Base-by-base conservation (phyloP, 2,329 filamentous ascomycete species). In the Botrytis fabae region DNA sequence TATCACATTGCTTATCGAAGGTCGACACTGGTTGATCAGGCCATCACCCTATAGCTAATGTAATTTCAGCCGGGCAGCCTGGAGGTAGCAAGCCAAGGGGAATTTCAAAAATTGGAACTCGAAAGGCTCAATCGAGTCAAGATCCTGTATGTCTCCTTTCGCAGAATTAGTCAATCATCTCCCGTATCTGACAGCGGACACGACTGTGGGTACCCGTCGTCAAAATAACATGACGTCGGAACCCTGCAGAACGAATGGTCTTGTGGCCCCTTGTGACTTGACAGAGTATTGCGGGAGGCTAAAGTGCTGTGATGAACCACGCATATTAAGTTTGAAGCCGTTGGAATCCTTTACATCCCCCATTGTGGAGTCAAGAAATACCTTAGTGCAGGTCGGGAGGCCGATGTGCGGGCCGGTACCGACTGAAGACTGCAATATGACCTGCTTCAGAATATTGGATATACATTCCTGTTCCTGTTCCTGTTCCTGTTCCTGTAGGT, bases 201-300 rank as follows among this genome's bases (percentile, higher is more conserved):
- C 69, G 73, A 46, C 72, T 74, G 57, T 70, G 71, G 73, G 76
- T 74, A 76, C 38, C 77, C 75, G 76, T 75, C 71, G 75, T 74
- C 73, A 76, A 74, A 74, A 75, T 76, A 75, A 69, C 62, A 74
- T 79, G 77, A 78, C 75, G 73, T 77, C 77, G 78, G 76, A 75
- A 69, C 76, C 78, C 75, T 79, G 78, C 77, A 79, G 75, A 74
- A 64, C 54, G 40, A 46, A 46, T 69, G 70, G 70, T 73, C 73
- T 75, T 77, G 73, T 76, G 73, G 59, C 51, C 65, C 65, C 48
- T 61, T 72, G 20, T 59, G 62, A 71, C 70, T 71, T 71, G 61
- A 66, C 28, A 71, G 38, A 71, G 35, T 51, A 66, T 66, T 35
- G 42, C 32, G 32, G 20, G 35, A 57, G 46, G 63, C 46, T 72